Evolutionary conservation across 306 rosid genomes (phyloP).

Genomic region (Datisca glomerata): DNA sequence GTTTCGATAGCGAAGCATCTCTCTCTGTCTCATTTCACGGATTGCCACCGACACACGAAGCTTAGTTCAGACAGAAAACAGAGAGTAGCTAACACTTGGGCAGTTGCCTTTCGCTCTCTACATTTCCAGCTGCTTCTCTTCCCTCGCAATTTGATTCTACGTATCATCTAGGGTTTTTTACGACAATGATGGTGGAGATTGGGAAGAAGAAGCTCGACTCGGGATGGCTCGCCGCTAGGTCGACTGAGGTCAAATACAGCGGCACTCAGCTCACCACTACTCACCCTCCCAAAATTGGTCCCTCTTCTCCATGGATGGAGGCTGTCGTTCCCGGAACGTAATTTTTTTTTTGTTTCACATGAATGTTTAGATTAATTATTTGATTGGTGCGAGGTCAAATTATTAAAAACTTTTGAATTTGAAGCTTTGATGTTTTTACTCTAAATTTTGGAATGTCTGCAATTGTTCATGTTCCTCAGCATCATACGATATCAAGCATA

Average conservation of each 20-base stretch:
- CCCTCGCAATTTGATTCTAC: background rate
- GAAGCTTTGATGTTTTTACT: background rate
- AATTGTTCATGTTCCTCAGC: too few relatives aligned
- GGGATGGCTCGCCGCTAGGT: conserved; percentile 84
- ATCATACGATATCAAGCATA: too few relatives aligned
- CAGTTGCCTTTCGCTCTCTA: background rate
- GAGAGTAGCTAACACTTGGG: too few relatives aligned
- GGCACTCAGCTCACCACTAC: conserved; percentile 84
- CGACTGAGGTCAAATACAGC: conserved; percentile 43
- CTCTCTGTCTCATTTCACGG: background rate
- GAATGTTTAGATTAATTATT: too few relatives aligned
- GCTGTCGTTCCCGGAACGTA: conserved; percentile 97
- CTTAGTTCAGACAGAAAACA: too few relatives aligned
- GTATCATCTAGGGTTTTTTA: too few relatives aligned
- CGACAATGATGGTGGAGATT: conserved; percentile 7
- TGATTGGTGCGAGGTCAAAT: background rate
- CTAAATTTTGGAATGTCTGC: too few relatives aligned
- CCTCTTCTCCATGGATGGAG: conserved; percentile 66
- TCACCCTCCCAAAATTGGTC: conserved; percentile 45
- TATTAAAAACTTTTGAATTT: background rate
- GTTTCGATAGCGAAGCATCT: background rate
- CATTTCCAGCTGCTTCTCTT: background rate
- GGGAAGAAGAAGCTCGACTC: conserved; percentile 42
- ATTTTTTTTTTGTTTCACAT: conserved; percentile 6
- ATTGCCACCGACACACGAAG: background rate